Evolutionary conservation across 345 rosid genomes (phyloP).

Genomic region (Erodium maritimum): DNA sequence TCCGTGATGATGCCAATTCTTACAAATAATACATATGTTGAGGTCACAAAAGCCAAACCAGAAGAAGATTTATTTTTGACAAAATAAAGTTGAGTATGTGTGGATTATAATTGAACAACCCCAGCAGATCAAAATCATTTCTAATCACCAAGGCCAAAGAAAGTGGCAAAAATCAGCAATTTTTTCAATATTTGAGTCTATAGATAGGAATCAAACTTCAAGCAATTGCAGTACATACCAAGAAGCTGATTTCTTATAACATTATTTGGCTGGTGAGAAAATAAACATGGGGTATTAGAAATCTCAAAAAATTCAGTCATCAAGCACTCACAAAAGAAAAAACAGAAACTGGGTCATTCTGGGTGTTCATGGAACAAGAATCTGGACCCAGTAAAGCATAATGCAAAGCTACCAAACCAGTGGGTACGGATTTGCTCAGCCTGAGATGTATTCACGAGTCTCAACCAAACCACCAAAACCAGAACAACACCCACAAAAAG

Average conservation of each 20-base stretch:
- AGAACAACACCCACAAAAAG: constrained; percentile 4
- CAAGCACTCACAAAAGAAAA: too few species aligned
- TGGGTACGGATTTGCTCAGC: too few species aligned
- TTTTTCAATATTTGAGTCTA: background rate
- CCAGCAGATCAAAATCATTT: background rate
- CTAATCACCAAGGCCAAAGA: background rate
- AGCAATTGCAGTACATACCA: background rate
- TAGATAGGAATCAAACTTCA: background rate
- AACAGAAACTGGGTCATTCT: background rate
- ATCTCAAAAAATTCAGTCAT: background rate
- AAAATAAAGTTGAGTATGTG: background rate
- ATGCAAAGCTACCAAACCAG: background rate
- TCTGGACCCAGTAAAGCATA: background rate
- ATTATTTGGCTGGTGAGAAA: constrained; percentile 4
- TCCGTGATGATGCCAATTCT: background rate
- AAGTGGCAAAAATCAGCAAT: background rate
- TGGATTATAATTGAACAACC: background rate
- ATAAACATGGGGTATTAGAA: background rate
- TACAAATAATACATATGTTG: background rate
- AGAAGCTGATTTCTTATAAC: background rate
- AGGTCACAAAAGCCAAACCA: background rate
- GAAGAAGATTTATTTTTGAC: background rate
- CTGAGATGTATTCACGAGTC: too few species aligned
- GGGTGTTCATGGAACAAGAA: background rate
- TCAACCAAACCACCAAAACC: background rate